These are phyloP conservation scores for Apiospora saccharicola DNA, from an alignment of 2,329 filamentous ascomycete species.

Conservation along the genomic window DNA sequence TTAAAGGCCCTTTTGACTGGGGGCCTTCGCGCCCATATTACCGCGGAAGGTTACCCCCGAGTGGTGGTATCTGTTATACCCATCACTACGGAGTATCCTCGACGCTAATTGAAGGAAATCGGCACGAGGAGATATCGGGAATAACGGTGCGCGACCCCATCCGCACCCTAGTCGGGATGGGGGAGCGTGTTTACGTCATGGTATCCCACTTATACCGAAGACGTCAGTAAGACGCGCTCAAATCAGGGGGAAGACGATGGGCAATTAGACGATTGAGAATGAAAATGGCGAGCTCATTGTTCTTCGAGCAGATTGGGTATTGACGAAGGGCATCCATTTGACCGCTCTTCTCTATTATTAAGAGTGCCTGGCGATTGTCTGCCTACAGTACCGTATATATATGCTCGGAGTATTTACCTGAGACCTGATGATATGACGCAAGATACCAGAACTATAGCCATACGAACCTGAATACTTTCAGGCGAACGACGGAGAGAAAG, in stretches of 20 bases:
- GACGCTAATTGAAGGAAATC: background rate
- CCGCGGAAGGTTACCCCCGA: background rate
- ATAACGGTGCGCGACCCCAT: background rate
- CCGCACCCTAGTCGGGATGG: background rate
- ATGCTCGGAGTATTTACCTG: background rate
- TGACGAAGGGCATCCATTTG: background rate
- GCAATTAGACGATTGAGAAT: background rate
- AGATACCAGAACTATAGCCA: background rate
- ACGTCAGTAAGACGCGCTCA: constrained; percentile 3
- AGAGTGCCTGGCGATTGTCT: background rate
- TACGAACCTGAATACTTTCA: background rate
- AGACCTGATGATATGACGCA: background rate
- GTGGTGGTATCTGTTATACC: background rate
- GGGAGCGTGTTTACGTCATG: background rate
- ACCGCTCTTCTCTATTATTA: background rate
- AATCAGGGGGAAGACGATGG: background rate
- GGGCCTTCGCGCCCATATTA: too few relatives aligned
- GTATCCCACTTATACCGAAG: background rate
- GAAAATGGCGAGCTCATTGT: background rate
- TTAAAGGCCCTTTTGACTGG: background rate
- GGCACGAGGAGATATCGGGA: background rate
- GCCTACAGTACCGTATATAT: background rate
- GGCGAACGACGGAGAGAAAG: background rate
- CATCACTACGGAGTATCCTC: background rate
- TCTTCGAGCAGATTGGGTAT: background rate